Percentiles rank a stretch among this genome's conserved stretches.
Conservation (phyloP, 2,329 filamentous ascomycete species). For the Paraphaeosphaeria sporulosa region DNA sequence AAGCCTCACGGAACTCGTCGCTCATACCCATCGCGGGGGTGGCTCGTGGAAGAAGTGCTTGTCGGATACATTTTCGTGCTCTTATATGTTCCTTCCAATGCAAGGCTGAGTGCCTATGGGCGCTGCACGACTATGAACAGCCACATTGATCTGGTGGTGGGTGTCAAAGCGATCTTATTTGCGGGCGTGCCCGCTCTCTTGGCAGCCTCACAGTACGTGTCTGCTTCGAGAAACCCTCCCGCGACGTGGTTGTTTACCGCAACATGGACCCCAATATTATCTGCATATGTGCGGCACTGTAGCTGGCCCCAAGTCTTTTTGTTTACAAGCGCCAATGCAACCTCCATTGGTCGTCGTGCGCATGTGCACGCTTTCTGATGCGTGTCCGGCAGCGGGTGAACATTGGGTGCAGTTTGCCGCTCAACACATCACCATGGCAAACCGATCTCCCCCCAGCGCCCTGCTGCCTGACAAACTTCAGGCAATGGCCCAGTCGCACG, state of each 20-base stretch:
- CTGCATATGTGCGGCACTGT: background rate
- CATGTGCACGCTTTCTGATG: background rate
- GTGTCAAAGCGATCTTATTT: too few species aligned
- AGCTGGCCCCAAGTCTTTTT: background rate
- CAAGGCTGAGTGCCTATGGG: background rate
- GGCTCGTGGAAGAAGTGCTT: background rate
- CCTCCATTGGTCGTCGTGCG: too few species aligned
- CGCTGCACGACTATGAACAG: background rate
- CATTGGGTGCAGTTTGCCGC: background rate
- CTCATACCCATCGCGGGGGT: constrained; percentile 13
- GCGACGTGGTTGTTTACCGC: background rate
- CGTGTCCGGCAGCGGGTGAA: background rate
- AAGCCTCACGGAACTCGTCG: constrained; percentile 27
- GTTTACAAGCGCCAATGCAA: background rate
- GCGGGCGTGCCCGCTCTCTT: background rate
- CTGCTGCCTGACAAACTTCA: constrained; percentile 3
- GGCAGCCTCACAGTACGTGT: background rate
- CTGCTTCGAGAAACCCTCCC: background rate
- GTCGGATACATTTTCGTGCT: background rate
- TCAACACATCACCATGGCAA: background rate
- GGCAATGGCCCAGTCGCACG: background rate
- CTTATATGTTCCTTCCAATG: background rate
- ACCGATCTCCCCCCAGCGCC: constrained; percentile 1
- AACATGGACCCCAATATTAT: background rate
- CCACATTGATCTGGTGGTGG: background rate